phyloP scores from a whole-genome alignment of 768 basidiomycete species.

The Coprinopsis cinerea region DNA sequence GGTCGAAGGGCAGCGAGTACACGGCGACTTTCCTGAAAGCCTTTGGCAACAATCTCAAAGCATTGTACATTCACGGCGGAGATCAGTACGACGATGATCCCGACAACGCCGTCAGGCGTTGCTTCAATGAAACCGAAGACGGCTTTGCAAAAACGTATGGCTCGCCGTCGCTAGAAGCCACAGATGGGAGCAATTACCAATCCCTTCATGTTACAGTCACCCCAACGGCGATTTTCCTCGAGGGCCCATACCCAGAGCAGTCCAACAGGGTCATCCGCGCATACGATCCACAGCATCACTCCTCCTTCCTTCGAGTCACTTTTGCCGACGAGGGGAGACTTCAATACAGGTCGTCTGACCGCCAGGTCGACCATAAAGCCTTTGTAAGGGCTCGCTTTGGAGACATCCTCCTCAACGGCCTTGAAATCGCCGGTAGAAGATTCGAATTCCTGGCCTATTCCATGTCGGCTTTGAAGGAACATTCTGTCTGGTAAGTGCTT shows the following conservation, averaged over 20 bases:
- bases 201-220: slow-evolving; percentile 22
- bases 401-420: slow-evolving; percentile 35
- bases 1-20: slow-evolving; percentile 27
- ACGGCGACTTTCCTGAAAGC: slow-evolving; percentile 37
- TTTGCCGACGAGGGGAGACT: slow-evolving; percentile 14
- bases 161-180: slow-evolving; percentile 20
- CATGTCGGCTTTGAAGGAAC: slow-evolving; percentile 66
- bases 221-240: slow-evolving; percentile 12
- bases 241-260: slow-evolving; percentile 14
- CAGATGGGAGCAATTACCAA: slow-evolving; percentile 28
- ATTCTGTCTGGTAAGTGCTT: slow-evolving; percentile 53
- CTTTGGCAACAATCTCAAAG: slow-evolving; percentile 21
- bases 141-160: slow-evolving; percentile 21
- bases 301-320: slow-evolving; percentile 14
- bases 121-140: slow-evolving; percentile 22
- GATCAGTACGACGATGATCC: slow-evolving; percentile 18
- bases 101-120: slow-evolving; percentile 22
- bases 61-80: slow-evolving; percentile 22
- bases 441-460: slow-evolving; percentile 71
- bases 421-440: slow-evolving; percentile 45
- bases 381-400: slow-evolving; percentile 49
- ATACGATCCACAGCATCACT: slow-evolving; percentile 11
- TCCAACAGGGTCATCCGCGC: slow-evolving; percentile 16
- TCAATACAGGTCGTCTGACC: slow-evolving; percentile 13
- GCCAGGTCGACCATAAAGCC: slow-evolving; percentile 20